These are phyloP conservation scores for Cryphonectria japonica DNA, from an alignment of 2,329 filamentous ascomycete genomes.

Conservation along the genomic window DNA sequence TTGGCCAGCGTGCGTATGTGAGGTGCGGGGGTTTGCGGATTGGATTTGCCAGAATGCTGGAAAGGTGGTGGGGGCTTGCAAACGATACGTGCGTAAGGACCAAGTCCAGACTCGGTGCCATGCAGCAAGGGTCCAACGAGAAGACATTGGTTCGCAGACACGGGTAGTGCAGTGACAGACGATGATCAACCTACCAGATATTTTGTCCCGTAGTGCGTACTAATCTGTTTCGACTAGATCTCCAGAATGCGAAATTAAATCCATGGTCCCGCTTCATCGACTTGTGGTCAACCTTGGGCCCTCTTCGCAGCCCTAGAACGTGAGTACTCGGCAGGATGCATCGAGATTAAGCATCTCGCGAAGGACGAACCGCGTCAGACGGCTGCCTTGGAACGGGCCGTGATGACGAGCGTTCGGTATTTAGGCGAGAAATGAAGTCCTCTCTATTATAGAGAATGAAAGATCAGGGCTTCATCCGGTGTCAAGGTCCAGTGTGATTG, in stretches of 20 bases:
- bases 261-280: neutral
- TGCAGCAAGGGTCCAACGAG: neutral
- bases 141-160: neutral
- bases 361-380: neutral
- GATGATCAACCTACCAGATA: neutral
- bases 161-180: neutral
- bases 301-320: neutral
- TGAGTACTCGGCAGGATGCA: neutral
- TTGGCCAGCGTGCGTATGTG: neutral
- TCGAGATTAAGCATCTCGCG: neutral
- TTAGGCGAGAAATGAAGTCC: neutral
- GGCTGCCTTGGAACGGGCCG: neutral
- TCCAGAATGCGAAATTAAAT: neutral
- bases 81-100: neutral
- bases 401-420: neutral
- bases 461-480: neutral
- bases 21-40: neutral
- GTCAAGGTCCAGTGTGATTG: neutral
- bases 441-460: neutral
- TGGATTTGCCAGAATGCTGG: neutral
- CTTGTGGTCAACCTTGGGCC: neutral
- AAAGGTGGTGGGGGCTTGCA: neutral
- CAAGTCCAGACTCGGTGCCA: neutral
- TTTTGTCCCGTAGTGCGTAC: neutral
- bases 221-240: neutral